Evolutionary conservation across 2,329 filamentous ascomycete species (phyloP).

Genomic region (Colletotrichum sp.): DNA sequence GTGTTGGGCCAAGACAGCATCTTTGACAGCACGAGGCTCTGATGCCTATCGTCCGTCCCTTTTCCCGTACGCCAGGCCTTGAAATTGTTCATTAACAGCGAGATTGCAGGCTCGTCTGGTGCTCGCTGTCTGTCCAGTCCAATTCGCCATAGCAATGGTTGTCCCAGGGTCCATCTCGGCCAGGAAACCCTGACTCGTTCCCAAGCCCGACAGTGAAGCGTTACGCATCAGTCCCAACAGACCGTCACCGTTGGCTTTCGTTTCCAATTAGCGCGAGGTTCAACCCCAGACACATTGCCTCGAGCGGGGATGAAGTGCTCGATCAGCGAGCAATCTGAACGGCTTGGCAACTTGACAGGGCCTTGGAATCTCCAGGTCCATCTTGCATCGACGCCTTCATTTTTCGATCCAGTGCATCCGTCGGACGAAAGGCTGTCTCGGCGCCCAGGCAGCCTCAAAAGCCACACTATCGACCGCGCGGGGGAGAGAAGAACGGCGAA

Average conservation of each 20-base stretch:
- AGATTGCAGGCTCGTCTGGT: neutral
- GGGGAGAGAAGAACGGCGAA: neutral
- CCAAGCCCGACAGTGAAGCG: neutral
- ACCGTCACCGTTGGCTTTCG: neutral
- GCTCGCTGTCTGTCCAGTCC: neutral
- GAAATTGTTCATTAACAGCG: neutral
- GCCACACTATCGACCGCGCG: neutral
- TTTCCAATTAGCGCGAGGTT: neutral
- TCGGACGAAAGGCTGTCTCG: slow-evolving; percentile 10
- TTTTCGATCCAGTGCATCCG: neutral
- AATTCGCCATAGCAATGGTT: neutral
- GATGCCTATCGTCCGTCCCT: neutral
- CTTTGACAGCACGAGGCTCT: neutral
- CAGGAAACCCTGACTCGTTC: neutral
- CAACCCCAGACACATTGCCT: neutral
- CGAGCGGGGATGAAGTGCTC: neutral
- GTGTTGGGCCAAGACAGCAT: neutral
- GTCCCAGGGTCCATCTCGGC: neutral
- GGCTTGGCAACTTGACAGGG: neutral
- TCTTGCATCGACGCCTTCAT: neutral
- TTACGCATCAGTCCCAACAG: neutral
- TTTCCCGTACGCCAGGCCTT: neutral
- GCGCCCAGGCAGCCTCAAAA: neutral
- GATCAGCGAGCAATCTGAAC: neutral
- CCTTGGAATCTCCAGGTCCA: neutral